Evolutionary conservation across 768 basidiomycete genomes (phyloP).

Genomic region (Astraeus odoratus): DNA sequence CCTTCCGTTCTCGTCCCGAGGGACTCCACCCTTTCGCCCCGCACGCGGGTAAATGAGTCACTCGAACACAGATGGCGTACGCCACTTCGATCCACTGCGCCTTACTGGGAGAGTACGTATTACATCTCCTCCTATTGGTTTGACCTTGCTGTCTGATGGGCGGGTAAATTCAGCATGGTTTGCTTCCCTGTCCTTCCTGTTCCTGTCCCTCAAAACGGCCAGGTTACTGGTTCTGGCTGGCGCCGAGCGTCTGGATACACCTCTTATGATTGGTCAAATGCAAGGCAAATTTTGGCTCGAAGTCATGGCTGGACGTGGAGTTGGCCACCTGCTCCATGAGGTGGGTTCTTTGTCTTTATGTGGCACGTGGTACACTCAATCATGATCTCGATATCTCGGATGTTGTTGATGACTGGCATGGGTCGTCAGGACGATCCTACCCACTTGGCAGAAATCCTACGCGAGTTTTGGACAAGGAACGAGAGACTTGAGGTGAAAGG

Average conservation of each 20-base stretch:
- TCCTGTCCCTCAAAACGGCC: constrained; percentile 72
- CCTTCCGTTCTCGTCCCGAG: constrained; percentile 64
- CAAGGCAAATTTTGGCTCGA: constrained; percentile 93
- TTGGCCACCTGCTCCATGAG: constrained; percentile 94
- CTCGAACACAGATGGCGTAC: constrained; percentile 69
- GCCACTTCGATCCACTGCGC: constrained; percentile 73
- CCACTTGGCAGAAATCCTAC: constrained; percentile 68
- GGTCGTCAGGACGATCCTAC: constrained; percentile 76
- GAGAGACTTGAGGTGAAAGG: constrained; percentile 59
- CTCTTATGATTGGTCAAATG: constrained; percentile 96
- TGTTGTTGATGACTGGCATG: neutral
- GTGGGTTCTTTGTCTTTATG: constrained; percentile 35
- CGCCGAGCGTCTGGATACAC: constrained; percentile 85
- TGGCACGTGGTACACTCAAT: neutral
- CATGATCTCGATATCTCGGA: neutral
- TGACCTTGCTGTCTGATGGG: neutral
- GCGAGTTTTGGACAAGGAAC: constrained; percentile 90
- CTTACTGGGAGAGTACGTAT: constrained; percentile 82
- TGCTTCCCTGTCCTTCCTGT: constrained; percentile 67
- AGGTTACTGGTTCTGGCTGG: constrained; percentile 88
- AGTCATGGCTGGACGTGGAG: constrained; percentile 59
- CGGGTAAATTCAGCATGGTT: constrained; percentile 72
- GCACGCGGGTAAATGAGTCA: constrained; percentile 19
- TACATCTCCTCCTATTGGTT: neutral
- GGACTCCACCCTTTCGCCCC: constrained; percentile 27